Conservation (phyloP, 2,329 filamentous ascomycete genomes). For the Sporothrix euskadiensis region DNA sequence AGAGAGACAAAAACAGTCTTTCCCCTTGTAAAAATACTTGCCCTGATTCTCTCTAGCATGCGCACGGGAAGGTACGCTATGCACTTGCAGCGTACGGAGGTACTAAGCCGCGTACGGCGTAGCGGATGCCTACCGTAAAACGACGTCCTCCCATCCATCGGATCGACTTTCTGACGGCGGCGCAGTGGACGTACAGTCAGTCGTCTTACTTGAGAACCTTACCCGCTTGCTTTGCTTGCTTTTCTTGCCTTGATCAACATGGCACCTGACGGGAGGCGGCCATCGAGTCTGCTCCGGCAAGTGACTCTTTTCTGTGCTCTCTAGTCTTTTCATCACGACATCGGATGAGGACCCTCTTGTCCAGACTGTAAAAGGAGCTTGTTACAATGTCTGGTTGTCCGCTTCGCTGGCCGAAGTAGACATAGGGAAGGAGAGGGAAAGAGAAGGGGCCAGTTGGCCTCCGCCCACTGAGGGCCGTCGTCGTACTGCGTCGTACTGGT, state of each 20-base stretch:
- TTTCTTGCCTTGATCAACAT: not conserved
- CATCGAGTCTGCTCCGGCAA: not conserved
- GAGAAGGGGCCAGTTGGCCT: not conserved
- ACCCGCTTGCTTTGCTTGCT: too few relatives aligned
- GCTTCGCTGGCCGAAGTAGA: not conserved
- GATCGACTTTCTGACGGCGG: not conserved
- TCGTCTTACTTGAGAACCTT: conserved; percentile 8
- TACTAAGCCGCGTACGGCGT: conserved; percentile 1
- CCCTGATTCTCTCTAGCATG: not conserved
- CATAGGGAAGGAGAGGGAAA: not conserved
- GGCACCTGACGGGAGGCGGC: not conserved
- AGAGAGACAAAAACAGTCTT: not conserved
- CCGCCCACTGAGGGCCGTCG: not conserved
- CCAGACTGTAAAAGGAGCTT: not conserved
- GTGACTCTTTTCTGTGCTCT: not conserved
- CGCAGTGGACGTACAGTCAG: not conserved
- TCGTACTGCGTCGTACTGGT: not conserved
- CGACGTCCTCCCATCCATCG: not conserved
- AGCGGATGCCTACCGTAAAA: not conserved
- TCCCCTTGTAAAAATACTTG: not conserved
- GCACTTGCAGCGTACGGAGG: conserved; percentile 5
- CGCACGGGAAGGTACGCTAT: not conserved
- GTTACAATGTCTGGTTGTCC: not conserved
- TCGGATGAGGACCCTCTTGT: not conserved
- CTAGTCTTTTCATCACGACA: not conserved